Evolutionary conservation across 371 early-diverging fungal species (phyloP), one percentile per base, ranked within the genome.

Genomic region (Lichtheimia ramosa): DNA sequence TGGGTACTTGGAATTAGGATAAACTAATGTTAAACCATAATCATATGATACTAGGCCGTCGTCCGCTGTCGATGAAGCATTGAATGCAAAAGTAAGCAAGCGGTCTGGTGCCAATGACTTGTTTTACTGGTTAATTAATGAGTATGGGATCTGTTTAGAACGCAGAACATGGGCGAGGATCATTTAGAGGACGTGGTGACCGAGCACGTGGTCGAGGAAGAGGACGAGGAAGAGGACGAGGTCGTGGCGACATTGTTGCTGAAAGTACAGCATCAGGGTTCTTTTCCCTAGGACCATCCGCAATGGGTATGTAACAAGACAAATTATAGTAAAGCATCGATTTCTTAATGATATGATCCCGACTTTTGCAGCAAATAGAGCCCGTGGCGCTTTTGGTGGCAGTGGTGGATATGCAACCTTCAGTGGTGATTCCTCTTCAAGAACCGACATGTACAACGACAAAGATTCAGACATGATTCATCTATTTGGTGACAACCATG

Each of bases 221-320:
- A 27, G 64, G 75, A 15, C 65, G 77, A 1, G 67, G 75, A 20
- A 69, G 73, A 43, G 76, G 79, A 15, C 56, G 79, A 16, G 71
- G 77, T 25, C 58, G 65, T 50, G 65, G 70, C 1, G 57, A 67
- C 15, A 60, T 68, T 20, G 57, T 68, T 2, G 75, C 73, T 28
- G 68, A 72, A 43, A 59, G 70, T 15, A 80, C 79, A 7, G 89
- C 89, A 12, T 85, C 87, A 5, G 89, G 89, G 64, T 82, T 87
- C 39, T 88, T 88, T 61, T 84, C 89, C 8, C 69, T 88, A 2
- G 89, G 89, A 50, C 89, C 89, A 8, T 82, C 89, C 3, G 74
- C 74, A 12, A 63, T 63, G 61, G 48, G 64, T 68, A 68, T 50
- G 66, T 58, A 6, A n/a, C 10, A 46, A n/a, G 3, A 46, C 1